A percentile compares a stretch with the other conserved stretches of the same genome.
These are phyloP conservation scores for Glomus cerebriforme DNA, from an alignment of 192 early-diverging fungal genomes.

Conservation along the genomic window DNA sequence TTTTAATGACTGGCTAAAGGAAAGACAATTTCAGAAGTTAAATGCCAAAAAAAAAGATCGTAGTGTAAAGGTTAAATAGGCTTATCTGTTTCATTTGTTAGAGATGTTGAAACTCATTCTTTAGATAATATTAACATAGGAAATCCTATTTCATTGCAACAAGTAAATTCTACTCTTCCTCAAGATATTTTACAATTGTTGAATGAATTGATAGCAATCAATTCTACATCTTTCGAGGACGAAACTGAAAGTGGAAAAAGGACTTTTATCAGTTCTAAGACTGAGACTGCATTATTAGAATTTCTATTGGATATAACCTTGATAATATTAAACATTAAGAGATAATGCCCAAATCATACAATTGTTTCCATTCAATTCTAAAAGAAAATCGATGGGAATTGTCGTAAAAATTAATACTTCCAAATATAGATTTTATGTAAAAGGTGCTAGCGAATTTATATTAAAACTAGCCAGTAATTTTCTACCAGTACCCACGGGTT, in stretches of 20 bases:
- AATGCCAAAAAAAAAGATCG: conserved; percentile 88
- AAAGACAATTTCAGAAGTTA: conserved; percentile 79
- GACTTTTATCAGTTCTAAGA: conserved; percentile 87
- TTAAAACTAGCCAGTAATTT: too few relatives aligned
- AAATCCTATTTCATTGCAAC: conserved; percentile 42
- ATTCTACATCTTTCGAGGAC: conserved; percentile 76
- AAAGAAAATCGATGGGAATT: conserved; percentile 92
- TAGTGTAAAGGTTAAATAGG: conserved; percentile 70
- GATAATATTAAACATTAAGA: conserved; percentile 66
- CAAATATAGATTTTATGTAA: conserved; percentile 79
- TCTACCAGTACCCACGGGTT: too few relatives aligned
- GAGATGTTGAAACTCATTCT: conserved; percentile 42
- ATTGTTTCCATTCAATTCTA: conserved; percentile 88
- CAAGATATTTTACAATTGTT: conserved; percentile 49
- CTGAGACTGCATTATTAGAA: conserved; percentile 88
- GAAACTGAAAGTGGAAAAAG: conserved; percentile 47
- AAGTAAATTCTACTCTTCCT: conserved; percentile 51
- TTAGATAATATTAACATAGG: conserved; percentile 29
- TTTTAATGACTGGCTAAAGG: conserved; percentile 86
- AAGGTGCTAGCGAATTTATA: conserved; percentile 93
- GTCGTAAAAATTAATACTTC: conserved; percentile 48
- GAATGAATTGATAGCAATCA: conserved; percentile 76
- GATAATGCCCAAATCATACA: conserved; percentile 62
- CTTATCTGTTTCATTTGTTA: conserved; percentile 38
- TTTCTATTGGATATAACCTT: conserved; percentile 71